These are phyloP conservation scores for Trichoderma sp. DNA, from an alignment of 2,329 filamentous ascomycete genomes.

Conservation along the genomic window DNA sequence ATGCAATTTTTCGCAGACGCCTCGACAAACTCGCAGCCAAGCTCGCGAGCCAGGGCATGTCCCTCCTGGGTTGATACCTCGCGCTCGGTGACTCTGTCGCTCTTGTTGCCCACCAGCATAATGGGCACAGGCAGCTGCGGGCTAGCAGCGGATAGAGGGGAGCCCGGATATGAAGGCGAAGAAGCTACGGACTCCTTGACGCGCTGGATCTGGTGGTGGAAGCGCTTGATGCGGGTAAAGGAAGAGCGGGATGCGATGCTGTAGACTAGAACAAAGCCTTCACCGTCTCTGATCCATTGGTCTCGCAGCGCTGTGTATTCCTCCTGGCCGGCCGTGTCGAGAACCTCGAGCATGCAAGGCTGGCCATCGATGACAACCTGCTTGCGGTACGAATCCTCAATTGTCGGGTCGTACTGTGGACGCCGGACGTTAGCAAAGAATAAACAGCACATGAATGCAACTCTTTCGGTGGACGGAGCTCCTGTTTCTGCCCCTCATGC, in stretches of 20 bases:
- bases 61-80: constrained; percentile 97
- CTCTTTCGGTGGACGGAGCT: not conserved
- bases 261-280: constrained; percentile 96
- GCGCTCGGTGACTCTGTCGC: constrained; percentile 90
- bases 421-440: constrained; percentile 11
- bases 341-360: constrained; percentile 94
- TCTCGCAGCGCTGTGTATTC: constrained; percentile 96
- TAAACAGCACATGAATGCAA: not conserved
- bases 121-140: constrained; percentile 75
- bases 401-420: constrained; percentile 75
- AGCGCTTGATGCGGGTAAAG: constrained; percentile 90
- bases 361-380: constrained; percentile 91
- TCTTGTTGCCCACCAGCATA: constrained; percentile 99
- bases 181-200: constrained; percentile 87
- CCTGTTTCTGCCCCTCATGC: constrained; percentile 16
- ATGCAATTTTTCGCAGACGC: constrained; percentile 97
- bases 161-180: constrained; percentile 73
- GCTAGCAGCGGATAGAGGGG: constrained; percentile 60
- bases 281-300: constrained; percentile 97
- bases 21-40: constrained; percentile 95
- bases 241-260: constrained; percentile 97
- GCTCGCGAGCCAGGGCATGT: constrained; percentile 81
- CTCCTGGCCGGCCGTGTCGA: constrained; percentile 97
- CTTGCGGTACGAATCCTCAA: constrained; percentile 84
- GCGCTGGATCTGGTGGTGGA: constrained; percentile 94